These are phyloP conservation scores for Combretum micranthum DNA, from an alignment of 345 rosid species.

Conservation along the genomic window DNA sequence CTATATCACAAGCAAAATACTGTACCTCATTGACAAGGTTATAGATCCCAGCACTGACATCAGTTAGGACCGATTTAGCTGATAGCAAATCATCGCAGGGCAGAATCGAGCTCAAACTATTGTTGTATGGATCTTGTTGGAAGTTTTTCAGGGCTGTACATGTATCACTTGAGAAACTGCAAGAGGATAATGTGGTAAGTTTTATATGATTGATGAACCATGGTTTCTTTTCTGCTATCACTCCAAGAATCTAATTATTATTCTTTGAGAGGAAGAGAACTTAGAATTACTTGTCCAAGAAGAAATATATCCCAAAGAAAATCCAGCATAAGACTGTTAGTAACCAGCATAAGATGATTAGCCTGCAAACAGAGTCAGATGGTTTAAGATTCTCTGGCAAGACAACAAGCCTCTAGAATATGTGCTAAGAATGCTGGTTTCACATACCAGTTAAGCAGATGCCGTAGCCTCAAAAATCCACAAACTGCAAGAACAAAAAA, in stretches of 20 bases:
- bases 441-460: constrained; percentile 30
- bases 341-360: constrained; percentile 50
- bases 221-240: not conserved
- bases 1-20: not conserved
- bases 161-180: constrained; percentile 55
- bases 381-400: not conserved
- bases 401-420: not conserved
- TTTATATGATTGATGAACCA: not conserved
- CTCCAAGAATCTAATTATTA: not conserved
- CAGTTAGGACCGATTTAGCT: constrained; percentile 35
- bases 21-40: constrained; percentile 38
- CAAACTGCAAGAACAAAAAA: constrained; percentile 30
- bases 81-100: constrained; percentile 52
- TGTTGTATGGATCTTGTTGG: constrained; percentile 50
- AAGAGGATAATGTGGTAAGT: not conserved
- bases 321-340: constrained; percentile 55
- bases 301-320: constrained; percentile 50
- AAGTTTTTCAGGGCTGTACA: constrained; percentile 52
- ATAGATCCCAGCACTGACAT: constrained; percentile 48
- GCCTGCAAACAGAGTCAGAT: constrained; percentile 25
- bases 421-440: not conserved
- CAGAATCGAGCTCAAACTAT: constrained; percentile 56
- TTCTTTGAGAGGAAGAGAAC: constrained; percentile 1
- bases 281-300: constrained; percentile 39
- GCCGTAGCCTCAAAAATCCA: constrained; percentile 36